phyloP scores from a whole-genome alignment of 768 basidiomycete genomes.

The Pleurotus pulmonarius region DNA sequence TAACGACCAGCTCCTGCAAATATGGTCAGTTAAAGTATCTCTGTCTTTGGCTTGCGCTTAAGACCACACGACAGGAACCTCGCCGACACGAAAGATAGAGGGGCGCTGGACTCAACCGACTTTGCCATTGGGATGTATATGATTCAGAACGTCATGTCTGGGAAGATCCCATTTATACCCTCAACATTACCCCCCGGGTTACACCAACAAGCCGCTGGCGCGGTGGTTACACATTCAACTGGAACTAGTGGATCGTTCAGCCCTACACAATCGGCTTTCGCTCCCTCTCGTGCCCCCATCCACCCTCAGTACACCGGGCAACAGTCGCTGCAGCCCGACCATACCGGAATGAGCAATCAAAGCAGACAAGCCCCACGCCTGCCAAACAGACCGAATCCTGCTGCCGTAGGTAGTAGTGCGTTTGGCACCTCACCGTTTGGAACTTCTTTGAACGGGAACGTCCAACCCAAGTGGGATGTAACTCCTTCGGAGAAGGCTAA shows the following conservation, averaged over 20 bases:
- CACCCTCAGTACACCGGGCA: slow-evolving; percentile 69
- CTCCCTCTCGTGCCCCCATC: slow-evolving; percentile 31
- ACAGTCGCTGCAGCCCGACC: slow-evolving; percentile 46
- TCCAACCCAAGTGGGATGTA: slow-evolving; percentile 70
- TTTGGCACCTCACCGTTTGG: slow-evolving; percentile 22
- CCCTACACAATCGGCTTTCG: slow-evolving; percentile 41
- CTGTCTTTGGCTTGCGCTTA: not conserved
- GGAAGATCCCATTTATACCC: slow-evolving; percentile 69
- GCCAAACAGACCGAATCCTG: slow-evolving; percentile 29
- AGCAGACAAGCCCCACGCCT: slow-evolving; percentile 15
- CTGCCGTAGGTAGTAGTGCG: slow-evolving; percentile 16
- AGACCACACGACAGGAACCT: slow-evolving; percentile 59
- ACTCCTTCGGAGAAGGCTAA: slow-evolving; percentile 73
- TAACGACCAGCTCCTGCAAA: slow-evolving; percentile 84
- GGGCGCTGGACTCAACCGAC: slow-evolving; percentile 83
- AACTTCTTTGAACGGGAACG: slow-evolving; percentile 6
- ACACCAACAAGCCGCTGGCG: slow-evolving; percentile 75
- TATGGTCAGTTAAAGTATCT: slow-evolving; percentile 63
- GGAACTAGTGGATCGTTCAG: slow-evolving; percentile 62
- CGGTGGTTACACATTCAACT: slow-evolving; percentile 50
- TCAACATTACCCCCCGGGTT: slow-evolving; percentile 73
- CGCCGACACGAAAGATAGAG: slow-evolving; percentile 92
- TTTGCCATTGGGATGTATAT: slow-evolving; percentile 97
- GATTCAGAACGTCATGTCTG: slow-evolving; percentile 89
- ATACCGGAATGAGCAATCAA: slow-evolving; percentile 31